Conservation (phyloP, 257 asterid species). For the Scutellaria galericulata region DNA sequence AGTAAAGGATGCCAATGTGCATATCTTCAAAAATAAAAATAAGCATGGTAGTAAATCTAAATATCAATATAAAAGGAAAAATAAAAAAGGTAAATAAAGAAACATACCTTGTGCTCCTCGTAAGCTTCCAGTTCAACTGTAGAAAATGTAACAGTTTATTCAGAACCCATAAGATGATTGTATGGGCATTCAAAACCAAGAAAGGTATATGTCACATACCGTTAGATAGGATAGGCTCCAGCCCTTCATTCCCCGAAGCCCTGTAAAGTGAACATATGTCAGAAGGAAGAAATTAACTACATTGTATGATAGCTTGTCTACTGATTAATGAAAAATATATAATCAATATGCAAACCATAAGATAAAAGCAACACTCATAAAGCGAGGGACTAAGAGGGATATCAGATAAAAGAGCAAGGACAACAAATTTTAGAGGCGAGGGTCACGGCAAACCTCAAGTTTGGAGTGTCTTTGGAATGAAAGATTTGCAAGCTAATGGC, state of each 20-base stretch:
- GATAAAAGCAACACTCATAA: neutral
- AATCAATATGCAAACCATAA: neutral
- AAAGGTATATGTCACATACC: conserved; percentile 51
- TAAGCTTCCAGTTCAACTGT: conserved; percentile 77
- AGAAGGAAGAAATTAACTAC: neutral
- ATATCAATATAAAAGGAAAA: neutral
- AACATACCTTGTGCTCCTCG: conserved; percentile 76
- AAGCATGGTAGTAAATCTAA: conserved; percentile 1
- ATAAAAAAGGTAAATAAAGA: conserved; percentile 7
- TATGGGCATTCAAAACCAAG: conserved; percentile 1
- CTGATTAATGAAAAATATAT: neutral
- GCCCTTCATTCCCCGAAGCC: conserved; percentile 67
- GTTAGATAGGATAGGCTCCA: conserved; percentile 73
- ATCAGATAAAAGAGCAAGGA: neutral
- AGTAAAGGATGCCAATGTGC: conserved; percentile 8
- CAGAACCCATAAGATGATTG: conserved; percentile 14
- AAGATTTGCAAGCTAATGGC: neutral
- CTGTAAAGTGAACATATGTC: conserved; percentile 42
- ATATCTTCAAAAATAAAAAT: conserved; percentile 4
- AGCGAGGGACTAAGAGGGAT: neutral
- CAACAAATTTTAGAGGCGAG: neutral
- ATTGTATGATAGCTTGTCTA: neutral
- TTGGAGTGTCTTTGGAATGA: neutral
- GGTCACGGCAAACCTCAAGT: neutral
- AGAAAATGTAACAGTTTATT: conserved; percentile 34